Conservation (phyloP, 768 basidiomycete species). For the Rickenella mellea region DNA sequence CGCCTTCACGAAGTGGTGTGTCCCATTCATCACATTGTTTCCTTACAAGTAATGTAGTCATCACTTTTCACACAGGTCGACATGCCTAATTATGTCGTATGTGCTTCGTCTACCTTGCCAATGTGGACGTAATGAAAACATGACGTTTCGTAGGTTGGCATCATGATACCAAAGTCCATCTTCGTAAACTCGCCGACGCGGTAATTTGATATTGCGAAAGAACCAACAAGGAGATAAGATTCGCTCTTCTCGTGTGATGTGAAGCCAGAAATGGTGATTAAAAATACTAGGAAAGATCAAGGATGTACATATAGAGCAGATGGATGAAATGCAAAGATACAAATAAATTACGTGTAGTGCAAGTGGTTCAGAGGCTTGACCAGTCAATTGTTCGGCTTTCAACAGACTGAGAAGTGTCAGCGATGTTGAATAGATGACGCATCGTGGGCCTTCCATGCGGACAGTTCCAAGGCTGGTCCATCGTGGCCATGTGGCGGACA, state of each 20-base stretch:
- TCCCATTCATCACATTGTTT: conserved; percentile 8
- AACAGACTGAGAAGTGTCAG: conserved; percentile 2
- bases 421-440: conserved; percentile 60
- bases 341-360: too few species aligned
- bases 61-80: conserved; percentile 32
- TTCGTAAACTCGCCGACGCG: too few species aligned
- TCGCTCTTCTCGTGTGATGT: too few species aligned
- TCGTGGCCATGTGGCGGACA: conserved; percentile 72
- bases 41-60: conserved; percentile 1
- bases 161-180: conserved; percentile 45
- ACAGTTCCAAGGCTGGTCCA: conserved; percentile 83
- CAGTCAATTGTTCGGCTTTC: too few species aligned
- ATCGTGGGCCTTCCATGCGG: conserved; percentile 83
- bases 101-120: conserved; percentile 10
- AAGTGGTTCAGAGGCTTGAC: too few species aligned
- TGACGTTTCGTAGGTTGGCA: conserved; percentile 32
- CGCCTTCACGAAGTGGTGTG: conserved; percentile 53
- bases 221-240: too few species aligned
- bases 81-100: conserved; percentile 57
- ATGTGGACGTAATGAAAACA: neutral
- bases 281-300: too few species aligned
- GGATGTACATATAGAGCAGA: too few species aligned
- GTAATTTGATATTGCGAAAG: too few species aligned
- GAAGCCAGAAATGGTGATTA: too few species aligned
- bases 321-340: too few species aligned